These are phyloP conservation scores for Leccinum fibrillosum DNA, from an alignment of 768 basidiomycete species.

Conservation along the genomic window DNA sequence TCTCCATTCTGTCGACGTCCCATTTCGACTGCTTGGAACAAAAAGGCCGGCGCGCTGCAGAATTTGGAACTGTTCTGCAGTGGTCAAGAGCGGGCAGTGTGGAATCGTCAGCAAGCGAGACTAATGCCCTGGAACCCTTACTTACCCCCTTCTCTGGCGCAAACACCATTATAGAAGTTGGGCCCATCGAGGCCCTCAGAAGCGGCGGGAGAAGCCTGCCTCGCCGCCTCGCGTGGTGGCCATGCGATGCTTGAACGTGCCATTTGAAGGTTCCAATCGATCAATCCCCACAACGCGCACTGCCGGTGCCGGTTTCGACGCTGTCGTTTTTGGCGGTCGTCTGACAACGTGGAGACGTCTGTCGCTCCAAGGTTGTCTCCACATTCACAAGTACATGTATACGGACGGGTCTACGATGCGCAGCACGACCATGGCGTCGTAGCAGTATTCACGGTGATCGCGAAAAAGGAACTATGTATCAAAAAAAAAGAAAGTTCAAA, in stretches of 20 bases:
- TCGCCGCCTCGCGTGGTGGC: conserved; percentile 8
- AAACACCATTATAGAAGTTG: not conserved
- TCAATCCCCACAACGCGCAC: conserved; percentile 1
- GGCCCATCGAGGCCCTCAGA: not conserved
- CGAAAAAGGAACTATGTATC: not conserved
- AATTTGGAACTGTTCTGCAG: not conserved
- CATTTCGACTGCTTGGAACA: not conserved
- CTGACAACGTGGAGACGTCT: not conserved
- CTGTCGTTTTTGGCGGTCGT: not conserved
- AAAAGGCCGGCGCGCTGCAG: not conserved
- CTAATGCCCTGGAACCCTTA: not conserved
- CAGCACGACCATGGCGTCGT: not conserved
- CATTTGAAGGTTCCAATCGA: not conserved
- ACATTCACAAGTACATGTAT: not conserved
- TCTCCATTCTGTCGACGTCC: not conserved
- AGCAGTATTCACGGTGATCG: not conserved
- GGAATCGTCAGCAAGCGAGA: not conserved
- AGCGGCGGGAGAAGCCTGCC: conserved; percentile 2
- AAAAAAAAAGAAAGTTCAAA: not conserved
- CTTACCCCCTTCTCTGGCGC: not conserved
- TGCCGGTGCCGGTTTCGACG: not conserved
- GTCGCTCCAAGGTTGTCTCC: not conserved
- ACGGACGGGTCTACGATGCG: not conserved
- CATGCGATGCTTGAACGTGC: conserved; percentile 2
- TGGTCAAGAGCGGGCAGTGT: not conserved